A percentile compares a stretch with the other conserved stretches of the same genome.
phyloP scores from a whole-genome alignment of 2,329 filamentous ascomycete species.

The Botrytis galanthina region DNA sequence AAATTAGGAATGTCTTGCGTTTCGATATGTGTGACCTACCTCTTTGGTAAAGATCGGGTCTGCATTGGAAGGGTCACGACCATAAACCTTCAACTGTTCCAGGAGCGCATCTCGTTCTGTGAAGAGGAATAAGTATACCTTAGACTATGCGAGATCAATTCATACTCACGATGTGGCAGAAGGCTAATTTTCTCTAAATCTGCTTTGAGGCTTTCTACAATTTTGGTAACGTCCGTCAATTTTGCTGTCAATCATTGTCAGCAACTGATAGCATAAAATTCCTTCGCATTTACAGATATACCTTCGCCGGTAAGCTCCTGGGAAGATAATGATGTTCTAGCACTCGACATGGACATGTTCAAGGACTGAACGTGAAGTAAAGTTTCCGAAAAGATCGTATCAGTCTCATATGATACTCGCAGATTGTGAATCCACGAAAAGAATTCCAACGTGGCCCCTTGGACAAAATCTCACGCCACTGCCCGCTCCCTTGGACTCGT shows the following conservation, averaged over 20 bases:
- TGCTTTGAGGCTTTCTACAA: conserved; percentile 60
- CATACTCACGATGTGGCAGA: conserved; percentile 55
- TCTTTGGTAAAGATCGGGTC: conserved; percentile 81
- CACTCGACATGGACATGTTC: conserved; percentile 26
- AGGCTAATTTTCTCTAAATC: conserved; percentile 63
- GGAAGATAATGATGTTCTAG: conserved; percentile 27
- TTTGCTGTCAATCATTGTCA: conserved; percentile 52
- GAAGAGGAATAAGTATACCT: conserved; percentile 20
- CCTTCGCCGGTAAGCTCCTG: conserved; percentile 31
- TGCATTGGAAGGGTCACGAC: conserved; percentile 68
- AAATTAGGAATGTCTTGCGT: conserved; percentile 25
- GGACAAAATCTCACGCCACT: not conserved
- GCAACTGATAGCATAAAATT: not conserved
- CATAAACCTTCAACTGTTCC: conserved; percentile 74
- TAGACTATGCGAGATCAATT: not conserved
- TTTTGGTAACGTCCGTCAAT: conserved; percentile 61
- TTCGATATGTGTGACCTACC: conserved; percentile 46
- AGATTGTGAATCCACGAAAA: not conserved
- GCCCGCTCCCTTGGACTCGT: not conserved
- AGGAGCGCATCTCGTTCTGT: conserved; percentile 61
- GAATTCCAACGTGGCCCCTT: not conserved
- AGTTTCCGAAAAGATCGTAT: not conserved
- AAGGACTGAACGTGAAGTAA: not conserved
- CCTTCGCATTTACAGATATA: conserved; percentile 19
- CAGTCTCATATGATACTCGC: not conserved